phyloP scores from a whole-genome alignment of 257 asterid genomes.

The Voacanga thouarsii region DNA sequence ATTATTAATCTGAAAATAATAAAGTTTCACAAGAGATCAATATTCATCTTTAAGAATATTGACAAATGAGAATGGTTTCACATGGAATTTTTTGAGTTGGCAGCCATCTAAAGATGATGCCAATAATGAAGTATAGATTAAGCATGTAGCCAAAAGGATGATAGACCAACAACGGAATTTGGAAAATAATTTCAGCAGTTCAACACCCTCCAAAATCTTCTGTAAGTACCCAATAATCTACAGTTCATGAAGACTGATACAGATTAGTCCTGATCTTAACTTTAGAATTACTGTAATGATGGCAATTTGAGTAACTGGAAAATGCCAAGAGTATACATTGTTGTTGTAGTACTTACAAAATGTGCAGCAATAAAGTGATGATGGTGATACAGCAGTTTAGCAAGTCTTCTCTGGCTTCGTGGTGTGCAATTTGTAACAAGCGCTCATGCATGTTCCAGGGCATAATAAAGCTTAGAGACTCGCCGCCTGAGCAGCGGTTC shows the following conservation, averaged over 20 bases:
- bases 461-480: conserved; percentile 59
- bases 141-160: not conserved
- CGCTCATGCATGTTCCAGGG: conserved; percentile 56
- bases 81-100: not conserved
- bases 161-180: not conserved
- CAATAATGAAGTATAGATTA: not conserved
- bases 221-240: not conserved
- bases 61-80: not conserved
- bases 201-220: not conserved
- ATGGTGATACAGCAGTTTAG: conserved; percentile 19
- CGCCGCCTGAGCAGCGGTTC: conserved; percentile 77
- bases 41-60: not conserved
- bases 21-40: not conserved
- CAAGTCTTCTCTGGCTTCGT: conserved; percentile 17
- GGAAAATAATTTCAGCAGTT: not conserved
- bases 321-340: not conserved
- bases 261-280: not conserved
- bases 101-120: not conserved
- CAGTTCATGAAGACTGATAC: not conserved
- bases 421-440: conserved; percentile 21
- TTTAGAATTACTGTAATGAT: not conserved
- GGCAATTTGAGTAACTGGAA: not conserved
- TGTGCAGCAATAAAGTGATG: conserved; percentile 22
- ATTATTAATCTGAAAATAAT: not conserved
- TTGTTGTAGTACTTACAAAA: conserved; percentile 35